phyloP scores from a whole-genome alignment of 1,284 basidiomycete species.

The Microbotryum lychnidis-dioicae region DNA sequence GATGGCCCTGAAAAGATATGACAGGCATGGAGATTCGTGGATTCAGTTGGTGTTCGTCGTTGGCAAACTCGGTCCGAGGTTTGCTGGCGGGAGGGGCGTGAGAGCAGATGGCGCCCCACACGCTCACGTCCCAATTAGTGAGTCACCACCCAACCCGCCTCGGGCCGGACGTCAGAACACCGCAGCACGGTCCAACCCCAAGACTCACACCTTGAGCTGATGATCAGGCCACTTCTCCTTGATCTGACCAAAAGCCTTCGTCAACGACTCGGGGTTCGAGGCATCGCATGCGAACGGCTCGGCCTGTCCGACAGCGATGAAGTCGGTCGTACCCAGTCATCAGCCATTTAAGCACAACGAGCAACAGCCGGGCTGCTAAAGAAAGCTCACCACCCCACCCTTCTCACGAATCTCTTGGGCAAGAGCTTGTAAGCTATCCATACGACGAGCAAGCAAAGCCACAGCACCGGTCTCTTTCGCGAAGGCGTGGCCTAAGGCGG shows the following conservation, averaged over 20 bases:
- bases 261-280: constrained; percentile 5
- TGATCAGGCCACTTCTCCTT: constrained; percentile 14
- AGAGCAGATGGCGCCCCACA: no score
- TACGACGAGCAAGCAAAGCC: constrained; percentile 17
- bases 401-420: neutral
- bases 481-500: constrained; percentile 11
- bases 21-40: neutral
- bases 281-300: constrained; percentile 22
- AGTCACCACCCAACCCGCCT: no score
- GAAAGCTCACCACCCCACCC: constrained; percentile 13
- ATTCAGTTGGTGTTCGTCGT: neutral
- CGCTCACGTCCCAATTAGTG: no score
- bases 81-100: no score
- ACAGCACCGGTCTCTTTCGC: constrained; percentile 2
- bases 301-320: neutral
- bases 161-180: no score
- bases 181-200: neutral
- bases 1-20: neutral
- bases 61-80: neutral
- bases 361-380: no score
- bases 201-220: constrained; percentile 1
- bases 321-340: no score
- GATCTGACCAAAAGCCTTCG: constrained; percentile 12
- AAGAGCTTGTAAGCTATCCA: constrained; percentile 1
- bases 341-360: no score